phyloP scores from a whole-genome alignment of 805 yeast species.

The Spathaspora arborariae region DNA sequence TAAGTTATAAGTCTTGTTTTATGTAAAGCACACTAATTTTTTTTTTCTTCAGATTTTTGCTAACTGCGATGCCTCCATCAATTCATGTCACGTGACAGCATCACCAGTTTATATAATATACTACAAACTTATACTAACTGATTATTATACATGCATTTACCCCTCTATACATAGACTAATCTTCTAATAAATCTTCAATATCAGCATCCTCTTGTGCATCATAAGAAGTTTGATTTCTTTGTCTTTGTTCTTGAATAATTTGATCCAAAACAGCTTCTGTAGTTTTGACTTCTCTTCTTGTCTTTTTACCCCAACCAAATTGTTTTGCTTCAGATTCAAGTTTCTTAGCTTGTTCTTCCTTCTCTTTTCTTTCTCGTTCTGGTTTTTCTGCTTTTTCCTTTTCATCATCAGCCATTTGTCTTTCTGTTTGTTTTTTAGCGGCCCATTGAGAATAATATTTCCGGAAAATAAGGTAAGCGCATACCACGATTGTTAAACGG shows the following conservation, averaged over 20 bases:
- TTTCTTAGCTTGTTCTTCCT: constrained; percentile 25
- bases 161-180: constrained; percentile 21
- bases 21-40: background rate
- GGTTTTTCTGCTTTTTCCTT: constrained; percentile 37
- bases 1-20: background rate
- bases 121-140: background rate
- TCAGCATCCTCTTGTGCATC: constrained; percentile 58
- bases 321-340: constrained; percentile 38
- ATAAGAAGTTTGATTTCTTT: constrained; percentile 42
- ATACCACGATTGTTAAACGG: constrained; percentile 48
- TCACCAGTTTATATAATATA: background rate
- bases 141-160: background rate
- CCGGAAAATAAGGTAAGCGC: constrained; percentile 61
- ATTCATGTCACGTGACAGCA: constrained; percentile 1
- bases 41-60: background rate
- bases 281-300: constrained; percentile 55
- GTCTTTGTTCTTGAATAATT: constrained; percentile 33
- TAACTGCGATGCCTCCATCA: background rate
- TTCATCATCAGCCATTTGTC: constrained; percentile 45
- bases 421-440: constrained; percentile 48
- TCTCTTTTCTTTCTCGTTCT: constrained; percentile 30
- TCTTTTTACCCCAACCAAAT: constrained; percentile 81
- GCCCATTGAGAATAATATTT: constrained; percentile 54
- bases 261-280: constrained; percentile 55
- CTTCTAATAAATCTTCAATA: constrained; percentile 64